Conservation (phyloP, 192 early-diverging fungal genomes). For the Podila horticola region DNA sequence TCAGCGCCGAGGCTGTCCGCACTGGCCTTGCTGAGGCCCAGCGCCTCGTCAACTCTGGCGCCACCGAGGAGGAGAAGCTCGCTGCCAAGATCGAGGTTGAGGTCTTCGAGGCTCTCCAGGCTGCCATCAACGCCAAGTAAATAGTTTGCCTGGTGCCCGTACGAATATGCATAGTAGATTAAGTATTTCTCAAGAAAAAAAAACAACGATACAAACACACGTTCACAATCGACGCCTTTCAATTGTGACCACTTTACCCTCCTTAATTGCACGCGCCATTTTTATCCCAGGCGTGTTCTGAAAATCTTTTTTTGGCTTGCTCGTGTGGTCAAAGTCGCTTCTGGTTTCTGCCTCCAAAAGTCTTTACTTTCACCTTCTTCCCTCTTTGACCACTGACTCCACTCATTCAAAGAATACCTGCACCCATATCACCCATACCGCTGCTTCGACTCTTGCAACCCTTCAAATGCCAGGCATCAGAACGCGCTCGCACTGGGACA, state of each 20-base stretch:
- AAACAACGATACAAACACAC: neutral
- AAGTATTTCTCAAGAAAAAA: neutral
- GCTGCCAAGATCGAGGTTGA: constrained; percentile 89
- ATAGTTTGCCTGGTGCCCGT: neutral
- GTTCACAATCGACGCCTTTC: no score
- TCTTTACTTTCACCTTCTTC: no score
- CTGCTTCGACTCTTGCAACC: neutral
- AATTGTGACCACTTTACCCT: no score
- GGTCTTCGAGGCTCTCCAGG: constrained; percentile 88
- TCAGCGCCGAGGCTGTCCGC: constrained; percentile 84
- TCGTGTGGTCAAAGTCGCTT: neutral
- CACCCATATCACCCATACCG: neutral
- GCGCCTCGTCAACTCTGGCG: constrained; percentile 66
- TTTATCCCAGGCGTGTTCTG: no score
- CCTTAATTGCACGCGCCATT: no score
- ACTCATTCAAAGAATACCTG: neutral
- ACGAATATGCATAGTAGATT: neutral
- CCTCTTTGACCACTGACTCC: no score
- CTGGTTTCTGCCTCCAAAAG: neutral
- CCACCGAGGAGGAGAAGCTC: constrained; percentile 82
- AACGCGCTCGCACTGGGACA: constrained; percentile 22
- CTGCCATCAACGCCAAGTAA: constrained; percentile 67
- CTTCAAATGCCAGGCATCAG: neutral
- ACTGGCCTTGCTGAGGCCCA: constrained; percentile 85
- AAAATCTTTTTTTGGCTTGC: neutral